Evolutionary conservation across 192 early-diverging fungal genomes (phyloP).

Genomic region (Anaeromyces robustus): DNA sequence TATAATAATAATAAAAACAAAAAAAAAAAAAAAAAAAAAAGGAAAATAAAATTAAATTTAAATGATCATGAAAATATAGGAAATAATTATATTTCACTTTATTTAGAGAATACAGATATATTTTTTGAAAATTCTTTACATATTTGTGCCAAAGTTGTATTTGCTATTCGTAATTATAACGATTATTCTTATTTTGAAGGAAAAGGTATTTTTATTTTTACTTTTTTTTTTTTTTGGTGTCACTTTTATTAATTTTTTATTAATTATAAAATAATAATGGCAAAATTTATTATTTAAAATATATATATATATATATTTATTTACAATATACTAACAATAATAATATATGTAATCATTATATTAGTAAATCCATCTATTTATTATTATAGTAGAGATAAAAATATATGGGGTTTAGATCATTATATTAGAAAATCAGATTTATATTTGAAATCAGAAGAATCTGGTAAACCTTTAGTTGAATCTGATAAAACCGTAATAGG

Average conservation of each 20-base stretch:
- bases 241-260: no score
- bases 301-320: no score
- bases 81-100: neutral
- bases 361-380: neutral
- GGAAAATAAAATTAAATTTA: neutral
- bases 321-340: no score
- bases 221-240: no score
- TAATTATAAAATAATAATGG: no score
- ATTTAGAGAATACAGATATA: neutral
- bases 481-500: no score
- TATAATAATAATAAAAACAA: no score
- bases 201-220: neutral
- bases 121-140: neutral
- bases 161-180: neutral
- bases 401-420: neutral
- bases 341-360: no score
- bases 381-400: neutral
- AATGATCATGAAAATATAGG: neutral
- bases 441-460: no score
- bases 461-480: no score
- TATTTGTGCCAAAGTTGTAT: neutral
- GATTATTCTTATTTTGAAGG: neutral
- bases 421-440: neutral
- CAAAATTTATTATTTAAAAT: no score
- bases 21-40: no score